phyloP scores from a whole-genome alignment of 2,329 filamentous ascomycete genomes.

The Penicillium glabrum region DNA sequence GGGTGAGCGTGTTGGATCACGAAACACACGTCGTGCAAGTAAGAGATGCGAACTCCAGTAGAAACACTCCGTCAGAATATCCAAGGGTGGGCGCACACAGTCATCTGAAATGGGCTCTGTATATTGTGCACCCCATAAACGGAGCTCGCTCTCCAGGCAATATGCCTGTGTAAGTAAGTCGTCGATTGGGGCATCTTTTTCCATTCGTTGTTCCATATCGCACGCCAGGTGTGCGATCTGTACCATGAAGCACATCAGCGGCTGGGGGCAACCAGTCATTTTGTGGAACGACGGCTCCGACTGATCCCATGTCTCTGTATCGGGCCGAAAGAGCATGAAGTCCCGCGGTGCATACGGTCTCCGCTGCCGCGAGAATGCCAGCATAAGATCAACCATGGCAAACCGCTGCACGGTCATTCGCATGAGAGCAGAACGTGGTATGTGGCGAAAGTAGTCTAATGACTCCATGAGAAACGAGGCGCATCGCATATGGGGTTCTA shows the following conservation, averaged over 20 bases:
- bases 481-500: conserved; percentile 23
- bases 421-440: conserved; percentile 14
- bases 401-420: conserved; percentile 22
- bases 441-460: conserved; percentile 12
- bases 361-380: conserved; percentile 24
- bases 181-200: background rate
- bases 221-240: conserved; percentile 22
- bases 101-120: background rate
- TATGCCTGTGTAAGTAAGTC: conserved; percentile 15
- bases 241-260: conserved; percentile 23
- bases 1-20: conserved; percentile 17
- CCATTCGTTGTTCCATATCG: conserved; percentile 13
- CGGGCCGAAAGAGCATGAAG: conserved; percentile 19
- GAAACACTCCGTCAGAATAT: conserved; percentile 26
- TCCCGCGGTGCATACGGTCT: conserved; percentile 17
- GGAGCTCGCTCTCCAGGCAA: conserved; percentile 21
- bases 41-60: conserved; percentile 25
- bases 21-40: conserved; percentile 23
- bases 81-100: conserved; percentile 11
- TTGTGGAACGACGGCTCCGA: conserved; percentile 25
- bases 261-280: conserved; percentile 26
- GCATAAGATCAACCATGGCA: conserved; percentile 26
- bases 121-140: conserved; percentile 15
- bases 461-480: conserved; percentile 23
- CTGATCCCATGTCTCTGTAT: conserved; percentile 16